Evolutionary conservation across 768 basidiomycete species (phyloP).

Genomic region (Cubamyces sp.): DNA sequence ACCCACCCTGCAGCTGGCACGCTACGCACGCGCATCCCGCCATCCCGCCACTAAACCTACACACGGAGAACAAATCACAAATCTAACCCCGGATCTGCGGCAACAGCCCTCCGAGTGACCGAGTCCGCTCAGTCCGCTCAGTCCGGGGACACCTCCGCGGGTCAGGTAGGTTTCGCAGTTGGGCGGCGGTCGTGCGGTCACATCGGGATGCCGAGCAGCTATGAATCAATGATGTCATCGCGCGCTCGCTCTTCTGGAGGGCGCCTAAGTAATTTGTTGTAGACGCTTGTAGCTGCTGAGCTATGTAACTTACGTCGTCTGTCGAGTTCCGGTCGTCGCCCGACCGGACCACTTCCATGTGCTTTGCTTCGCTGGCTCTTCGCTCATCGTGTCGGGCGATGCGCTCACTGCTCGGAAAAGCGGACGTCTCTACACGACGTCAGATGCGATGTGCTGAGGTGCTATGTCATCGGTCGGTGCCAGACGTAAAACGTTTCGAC

Average conservation of each 20-base stretch:
- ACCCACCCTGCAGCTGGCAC: too few relatives aligned
- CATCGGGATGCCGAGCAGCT: not conserved
- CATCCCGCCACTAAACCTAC: too few relatives aligned
- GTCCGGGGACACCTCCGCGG: not conserved
- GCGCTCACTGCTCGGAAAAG: not conserved
- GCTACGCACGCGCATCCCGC: too few relatives aligned
- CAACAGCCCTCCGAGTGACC: not conserved
- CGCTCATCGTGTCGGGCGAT: not conserved
- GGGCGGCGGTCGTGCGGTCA: too few relatives aligned
- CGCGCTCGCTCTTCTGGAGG: not conserved
- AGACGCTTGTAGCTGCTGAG: not conserved
- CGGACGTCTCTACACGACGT: too few relatives aligned
- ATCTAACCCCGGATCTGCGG: conserved; percentile 9
- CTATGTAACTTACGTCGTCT: not conserved
- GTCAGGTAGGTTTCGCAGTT: not conserved
- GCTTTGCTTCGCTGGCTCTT: not conserved
- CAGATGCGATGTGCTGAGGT: too few relatives aligned
- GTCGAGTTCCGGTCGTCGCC: conserved; percentile 1
- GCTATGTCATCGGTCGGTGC: too few relatives aligned
- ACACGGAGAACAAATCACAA: not conserved
- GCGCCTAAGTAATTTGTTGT: not conserved
- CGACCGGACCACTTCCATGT: not conserved
- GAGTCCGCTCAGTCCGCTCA: too few relatives aligned
- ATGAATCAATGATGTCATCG: conserved; percentile 11
- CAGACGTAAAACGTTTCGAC: too few relatives aligned